Conservation (phyloP, 495 filamentous ascomycete species). For the Aspergillus panamensis region DNA sequence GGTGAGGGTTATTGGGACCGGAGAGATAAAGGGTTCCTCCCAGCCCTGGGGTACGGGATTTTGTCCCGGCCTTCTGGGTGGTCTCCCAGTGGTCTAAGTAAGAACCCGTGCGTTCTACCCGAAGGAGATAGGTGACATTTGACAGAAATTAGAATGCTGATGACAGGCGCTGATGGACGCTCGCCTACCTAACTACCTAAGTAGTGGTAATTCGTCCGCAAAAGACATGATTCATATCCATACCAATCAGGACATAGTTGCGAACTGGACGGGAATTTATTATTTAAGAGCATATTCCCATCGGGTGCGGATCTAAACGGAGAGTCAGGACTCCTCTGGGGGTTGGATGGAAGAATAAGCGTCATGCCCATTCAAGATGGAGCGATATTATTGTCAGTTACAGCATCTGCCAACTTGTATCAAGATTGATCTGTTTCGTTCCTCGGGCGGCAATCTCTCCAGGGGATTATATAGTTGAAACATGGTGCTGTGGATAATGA, state of each 20-base stretch:
- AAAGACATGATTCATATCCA: background rate
- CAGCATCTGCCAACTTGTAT: background rate
- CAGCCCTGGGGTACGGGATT: background rate
- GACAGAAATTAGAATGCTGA: background rate
- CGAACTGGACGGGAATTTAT: background rate
- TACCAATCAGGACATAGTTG: background rate
- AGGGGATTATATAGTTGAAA: background rate
- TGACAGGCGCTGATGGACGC: background rate
- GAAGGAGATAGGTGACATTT: background rate
- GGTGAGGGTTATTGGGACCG: background rate
- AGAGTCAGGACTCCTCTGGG: background rate
- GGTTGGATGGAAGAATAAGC: background rate
- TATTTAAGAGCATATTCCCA: background rate
- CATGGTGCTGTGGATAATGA: background rate
- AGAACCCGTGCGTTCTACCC: slow-evolving; percentile 12
- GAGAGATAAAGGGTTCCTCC: background rate
- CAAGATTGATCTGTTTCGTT: background rate
- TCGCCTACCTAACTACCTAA: background rate
- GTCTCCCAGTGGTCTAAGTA: slow-evolving; percentile 8
- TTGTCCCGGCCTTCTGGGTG: background rate
- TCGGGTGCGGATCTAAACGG: too few relatives aligned
- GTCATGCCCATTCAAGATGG: background rate
- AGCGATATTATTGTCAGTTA: background rate
- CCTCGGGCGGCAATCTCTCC: background rate
- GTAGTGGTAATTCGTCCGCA: background rate